Evolutionary conservation across 2,329 filamentous ascomycete species (phyloP).

Genomic region (Aspergillus tamarii): DNA sequence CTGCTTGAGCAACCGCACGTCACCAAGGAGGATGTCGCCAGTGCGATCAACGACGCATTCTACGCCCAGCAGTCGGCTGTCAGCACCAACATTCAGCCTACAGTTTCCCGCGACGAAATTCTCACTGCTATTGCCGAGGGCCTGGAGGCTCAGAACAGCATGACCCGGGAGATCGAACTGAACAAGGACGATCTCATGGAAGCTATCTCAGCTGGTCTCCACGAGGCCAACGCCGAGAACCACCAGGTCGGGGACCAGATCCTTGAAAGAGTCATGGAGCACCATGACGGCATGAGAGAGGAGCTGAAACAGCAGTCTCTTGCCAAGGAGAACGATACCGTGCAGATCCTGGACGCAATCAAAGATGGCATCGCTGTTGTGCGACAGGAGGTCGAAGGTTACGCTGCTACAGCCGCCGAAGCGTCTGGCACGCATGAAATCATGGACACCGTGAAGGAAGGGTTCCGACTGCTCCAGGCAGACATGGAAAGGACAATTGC

Average conservation of each 20-base stretch:
- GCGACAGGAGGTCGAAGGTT: slow-evolving; percentile 76
- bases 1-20: slow-evolving; percentile 56
- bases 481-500: slow-evolving; percentile 58
- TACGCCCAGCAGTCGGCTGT: slow-evolving; percentile 32
- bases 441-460: slow-evolving; percentile 67
- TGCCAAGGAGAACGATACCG: slow-evolving; percentile 77
- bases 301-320: slow-evolving; percentile 79
- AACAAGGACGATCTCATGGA: slow-evolving; percentile 60
- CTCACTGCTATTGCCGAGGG: slow-evolving; percentile 63
- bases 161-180: slow-evolving; percentile 63
- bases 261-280: slow-evolving; percentile 60
- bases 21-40: slow-evolving; percentile 35
- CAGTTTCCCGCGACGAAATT: slow-evolving; percentile 58
- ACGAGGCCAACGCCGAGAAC: slow-evolving; percentile 56
- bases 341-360: slow-evolving; percentile 84
- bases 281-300: slow-evolving; percentile 63
- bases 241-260: slow-evolving; percentile 60
- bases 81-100: slow-evolving; percentile 40
- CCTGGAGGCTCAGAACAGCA: slow-evolving; percentile 51
- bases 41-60: slow-evolving; percentile 38
- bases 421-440: slow-evolving; percentile 76
- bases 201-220: slow-evolving; percentile 60
- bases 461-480: slow-evolving; percentile 64
- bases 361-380: slow-evolving; percentile 85
- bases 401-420: slow-evolving; percentile 73